A percentile compares a stretch with the other conserved stretches of the same genome.
Evolutionary conservation across 257 asterid genomes (phyloP).

Genomic region (Penstemon newberryi): DNA sequence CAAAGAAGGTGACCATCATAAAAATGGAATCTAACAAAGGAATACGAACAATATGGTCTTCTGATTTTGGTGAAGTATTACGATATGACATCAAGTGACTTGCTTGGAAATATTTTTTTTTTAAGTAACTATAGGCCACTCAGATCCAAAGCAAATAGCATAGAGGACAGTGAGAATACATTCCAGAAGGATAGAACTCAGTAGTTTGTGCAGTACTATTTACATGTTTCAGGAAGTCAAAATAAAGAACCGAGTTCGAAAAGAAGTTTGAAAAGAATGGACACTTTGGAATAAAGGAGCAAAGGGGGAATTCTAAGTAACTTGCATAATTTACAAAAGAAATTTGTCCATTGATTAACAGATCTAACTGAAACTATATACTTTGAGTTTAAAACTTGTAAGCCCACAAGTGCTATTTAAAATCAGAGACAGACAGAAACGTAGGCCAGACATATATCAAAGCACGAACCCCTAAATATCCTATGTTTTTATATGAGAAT

Average conservation of each 20-base stretch:
- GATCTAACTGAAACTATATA: not conserved
- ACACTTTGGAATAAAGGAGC: not conserved
- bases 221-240: too few species aligned
- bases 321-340: too few species aligned
- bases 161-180: too few species aligned
- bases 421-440: too few species aligned
- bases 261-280: constrained; percentile 1
- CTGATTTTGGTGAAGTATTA: not conserved
- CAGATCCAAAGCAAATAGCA: too few species aligned
- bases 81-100: too few species aligned
- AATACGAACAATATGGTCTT: not conserved
- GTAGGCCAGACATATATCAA: too few species aligned
- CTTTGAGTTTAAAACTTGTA: not conserved
- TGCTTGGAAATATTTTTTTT: too few species aligned
- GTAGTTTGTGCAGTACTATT: not conserved
- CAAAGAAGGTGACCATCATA: not conserved
- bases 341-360: not conserved
- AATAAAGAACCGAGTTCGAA: too few species aligned
- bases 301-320: not conserved
- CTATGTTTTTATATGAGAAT: not conserved
- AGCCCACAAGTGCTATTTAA: not conserved
- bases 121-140: too few species aligned
- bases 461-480: too few species aligned
- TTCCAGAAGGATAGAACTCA: not conserved
- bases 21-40: not conserved